A percentile compares a stretch with the other conserved stretches of the same genome.
phyloP scores from a whole-genome alignment of 139 green algal genomes.

The Volvox reticuliferus region DNA sequence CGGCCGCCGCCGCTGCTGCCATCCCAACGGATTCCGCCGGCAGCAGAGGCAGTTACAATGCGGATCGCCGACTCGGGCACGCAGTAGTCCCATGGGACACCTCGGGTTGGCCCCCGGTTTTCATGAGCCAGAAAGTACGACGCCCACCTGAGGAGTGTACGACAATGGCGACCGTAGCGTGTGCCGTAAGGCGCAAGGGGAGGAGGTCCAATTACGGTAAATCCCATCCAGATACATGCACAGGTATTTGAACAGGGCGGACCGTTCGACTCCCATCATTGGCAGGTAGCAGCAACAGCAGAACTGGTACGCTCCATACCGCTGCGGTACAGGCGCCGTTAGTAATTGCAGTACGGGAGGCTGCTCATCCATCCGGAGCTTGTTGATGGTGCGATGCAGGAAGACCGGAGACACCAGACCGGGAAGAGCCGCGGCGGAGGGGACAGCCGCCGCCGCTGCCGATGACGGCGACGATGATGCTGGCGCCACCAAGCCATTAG shows the following conservation, averaged over 20 bases:
- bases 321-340: conserved; percentile 49
- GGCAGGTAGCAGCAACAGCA: not conserved
- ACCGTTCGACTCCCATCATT: not conserved
- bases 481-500: not conserved
- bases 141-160: conserved; percentile 51
- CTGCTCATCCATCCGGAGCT: conserved; percentile 15
- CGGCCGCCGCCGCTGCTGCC: not conserved
- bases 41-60: not conserved
- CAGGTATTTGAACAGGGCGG: too few relatives aligned
- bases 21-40: not conserved
- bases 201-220: not conserved
- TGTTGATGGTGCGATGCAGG: conserved; percentile 66
- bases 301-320: not conserved
- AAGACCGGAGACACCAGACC: conserved; percentile 51
- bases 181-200: not conserved
- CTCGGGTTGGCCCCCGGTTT: conserved; percentile 59
- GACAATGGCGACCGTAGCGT: not conserved
- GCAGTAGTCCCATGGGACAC: conserved; percentile 60
- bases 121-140: conserved; percentile 64
- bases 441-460: not conserved
- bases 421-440: not conserved
- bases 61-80: conserved; percentile 45
- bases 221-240: not conserved
- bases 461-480: not conserved
- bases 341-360: conserved; percentile 42